These are phyloP conservation scores for Alectoria sarmentosa DNA, from an alignment of 495 filamentous ascomycete species.

Conservation along the genomic window DNA sequence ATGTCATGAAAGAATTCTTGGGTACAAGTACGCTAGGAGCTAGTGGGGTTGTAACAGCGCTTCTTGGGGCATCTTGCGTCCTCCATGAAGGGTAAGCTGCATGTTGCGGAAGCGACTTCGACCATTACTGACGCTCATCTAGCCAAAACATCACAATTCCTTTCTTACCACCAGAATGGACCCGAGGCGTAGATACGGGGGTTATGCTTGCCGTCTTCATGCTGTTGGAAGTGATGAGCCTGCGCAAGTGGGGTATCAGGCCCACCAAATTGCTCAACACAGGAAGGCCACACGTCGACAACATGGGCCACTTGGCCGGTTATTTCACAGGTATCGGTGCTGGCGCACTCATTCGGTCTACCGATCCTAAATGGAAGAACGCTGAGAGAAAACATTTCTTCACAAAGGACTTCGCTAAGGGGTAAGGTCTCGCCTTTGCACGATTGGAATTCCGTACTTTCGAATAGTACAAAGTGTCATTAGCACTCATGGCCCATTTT, in stretches of 20 bases:
- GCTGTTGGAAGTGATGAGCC: not conserved
- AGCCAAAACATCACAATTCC: constrained; percentile 13
- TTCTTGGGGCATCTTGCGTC: constrained; percentile 62
- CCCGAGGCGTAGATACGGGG: constrained; percentile 16
- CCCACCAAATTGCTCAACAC: not conserved
- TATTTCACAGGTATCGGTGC: constrained; percentile 44
- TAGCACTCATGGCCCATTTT: not conserved
- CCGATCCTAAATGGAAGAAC: constrained; percentile 18
- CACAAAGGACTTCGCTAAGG: not conserved
- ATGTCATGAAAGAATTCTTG: constrained; percentile 48
- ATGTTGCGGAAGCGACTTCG: not conserved
- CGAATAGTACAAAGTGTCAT: not conserved
- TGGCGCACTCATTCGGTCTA: constrained; percentile 26
- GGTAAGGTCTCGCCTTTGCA: not conserved
- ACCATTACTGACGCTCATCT: not conserved
- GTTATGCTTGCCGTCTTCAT: constrained; percentile 12
- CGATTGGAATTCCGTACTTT: no score
- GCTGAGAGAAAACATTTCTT: constrained; percentile 16
- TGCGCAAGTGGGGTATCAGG: constrained; percentile 8
- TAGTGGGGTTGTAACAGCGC: constrained; percentile 62
- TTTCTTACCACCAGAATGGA: constrained; percentile 10
- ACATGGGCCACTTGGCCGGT: constrained; percentile 69
- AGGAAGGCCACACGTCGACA: constrained; percentile 41
- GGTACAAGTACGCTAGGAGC: constrained; percentile 58
- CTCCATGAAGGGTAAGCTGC: constrained; percentile 46